Conservation (phyloP, 441 rosid genomes). For the Erysimum cheiri region DNA sequence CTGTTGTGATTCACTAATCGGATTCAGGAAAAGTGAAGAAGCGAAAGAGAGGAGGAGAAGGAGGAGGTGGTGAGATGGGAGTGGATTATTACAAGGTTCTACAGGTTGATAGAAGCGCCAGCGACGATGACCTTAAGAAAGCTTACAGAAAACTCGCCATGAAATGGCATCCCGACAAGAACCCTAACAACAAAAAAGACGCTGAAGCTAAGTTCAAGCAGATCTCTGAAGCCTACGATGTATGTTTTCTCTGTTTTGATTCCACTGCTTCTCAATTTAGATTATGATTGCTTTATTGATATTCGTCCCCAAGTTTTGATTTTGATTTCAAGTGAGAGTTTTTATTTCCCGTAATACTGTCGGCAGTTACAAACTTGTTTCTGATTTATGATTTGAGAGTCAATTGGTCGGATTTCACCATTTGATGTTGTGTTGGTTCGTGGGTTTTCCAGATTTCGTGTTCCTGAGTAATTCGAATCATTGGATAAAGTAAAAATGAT, state of each 20-base stretch:
- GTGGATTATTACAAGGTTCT: constrained; percentile 79
- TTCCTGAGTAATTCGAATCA: background rate
- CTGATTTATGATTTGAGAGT: background rate
- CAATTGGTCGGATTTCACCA: constrained; percentile 20
- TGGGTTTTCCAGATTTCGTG: constrained; percentile 22
- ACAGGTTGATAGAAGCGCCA: constrained; percentile 66
- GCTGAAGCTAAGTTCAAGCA: constrained; percentile 89
- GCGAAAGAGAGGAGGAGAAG: constrained; percentile 41
- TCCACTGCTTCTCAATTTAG: background rate
- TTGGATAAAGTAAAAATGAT: constrained; percentile 14
- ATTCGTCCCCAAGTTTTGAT: background rate
- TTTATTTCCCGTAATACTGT: constrained; percentile 4
- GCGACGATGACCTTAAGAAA: constrained; percentile 83
- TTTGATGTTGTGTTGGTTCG: constrained; percentile 10
- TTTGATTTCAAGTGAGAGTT: background rate
- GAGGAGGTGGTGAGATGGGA: constrained; percentile 54
- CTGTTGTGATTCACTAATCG: background rate
- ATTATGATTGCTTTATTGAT: constrained; percentile 9
- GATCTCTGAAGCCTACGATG: constrained; percentile 89
- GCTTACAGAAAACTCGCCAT: constrained; percentile 82
- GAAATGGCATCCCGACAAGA: constrained; percentile 95
- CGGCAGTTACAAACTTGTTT: constrained; percentile 11
- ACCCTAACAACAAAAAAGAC: constrained; percentile 75
- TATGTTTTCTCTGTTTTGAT: constrained; percentile 26
- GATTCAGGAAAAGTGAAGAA: constrained; percentile 39